A percentile compares a stretch with the other conserved stretches of the same genome.
These are phyloP conservation scores for Alternaria longipes DNA, from an alignment of 2,329 filamentous ascomycete species.

Conservation along the genomic window DNA sequence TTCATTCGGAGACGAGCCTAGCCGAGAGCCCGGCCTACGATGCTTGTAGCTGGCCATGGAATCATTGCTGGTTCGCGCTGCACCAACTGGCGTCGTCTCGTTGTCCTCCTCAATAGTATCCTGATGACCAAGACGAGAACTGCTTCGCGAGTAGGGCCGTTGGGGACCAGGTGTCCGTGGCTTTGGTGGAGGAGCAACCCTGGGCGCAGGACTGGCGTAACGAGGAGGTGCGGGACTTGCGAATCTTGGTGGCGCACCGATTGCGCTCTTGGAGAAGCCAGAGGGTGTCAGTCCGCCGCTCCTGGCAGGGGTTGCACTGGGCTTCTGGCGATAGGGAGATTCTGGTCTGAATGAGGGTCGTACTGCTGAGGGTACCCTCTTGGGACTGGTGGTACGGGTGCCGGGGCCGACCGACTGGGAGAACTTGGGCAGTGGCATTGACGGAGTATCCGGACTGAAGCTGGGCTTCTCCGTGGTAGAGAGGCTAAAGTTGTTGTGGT, in stretches of 20 bases:
- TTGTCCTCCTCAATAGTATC: conserved; percentile 52
- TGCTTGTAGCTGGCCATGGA: conserved; percentile 59
- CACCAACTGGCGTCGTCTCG: conserved; percentile 60
- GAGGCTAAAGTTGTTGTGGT: conserved; percentile 63
- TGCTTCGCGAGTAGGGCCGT: conserved; percentile 58
- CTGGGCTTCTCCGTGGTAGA: conserved; percentile 61
- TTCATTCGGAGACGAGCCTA: conserved; percentile 58
- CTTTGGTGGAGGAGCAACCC: conserved; percentile 64
- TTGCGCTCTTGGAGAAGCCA: conserved; percentile 62
- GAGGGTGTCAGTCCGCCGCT: conserved; percentile 64
- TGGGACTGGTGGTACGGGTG: conserved; percentile 72
- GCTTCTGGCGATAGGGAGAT: conserved; percentile 77
- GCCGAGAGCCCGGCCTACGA: conserved; percentile 37
- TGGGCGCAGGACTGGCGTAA: conserved; percentile 67
- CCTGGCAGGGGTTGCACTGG: conserved; percentile 60
- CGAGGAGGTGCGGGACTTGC: conserved; percentile 68
- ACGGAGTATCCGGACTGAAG: conserved; percentile 61
- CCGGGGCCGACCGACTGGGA: conserved; percentile 86
- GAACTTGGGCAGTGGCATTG: conserved; percentile 80
- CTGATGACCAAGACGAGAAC: conserved; percentile 57
- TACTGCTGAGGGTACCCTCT: conserved; percentile 71
- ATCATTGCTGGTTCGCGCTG: conserved; percentile 62
- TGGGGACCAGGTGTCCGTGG: conserved; percentile 53
- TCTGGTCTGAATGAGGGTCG: conserved; percentile 87
- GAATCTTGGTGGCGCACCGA: conserved; percentile 65